phyloP scores from a whole-genome alignment of 139 green algal genomes.

The Ostreobium quekettii region DNA sequence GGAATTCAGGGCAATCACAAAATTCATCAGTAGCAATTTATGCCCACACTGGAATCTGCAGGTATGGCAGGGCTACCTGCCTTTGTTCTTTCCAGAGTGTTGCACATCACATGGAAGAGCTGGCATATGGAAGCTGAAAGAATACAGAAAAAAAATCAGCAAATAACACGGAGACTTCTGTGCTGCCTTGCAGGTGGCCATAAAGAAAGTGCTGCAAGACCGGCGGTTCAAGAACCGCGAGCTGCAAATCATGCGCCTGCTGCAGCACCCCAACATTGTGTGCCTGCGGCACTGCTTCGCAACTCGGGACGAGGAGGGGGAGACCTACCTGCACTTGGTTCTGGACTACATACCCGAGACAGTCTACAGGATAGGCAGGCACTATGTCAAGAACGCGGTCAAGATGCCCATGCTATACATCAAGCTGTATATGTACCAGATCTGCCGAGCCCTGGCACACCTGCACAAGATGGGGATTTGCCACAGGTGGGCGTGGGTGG shows the following conservation, averaged over 20 bases:
- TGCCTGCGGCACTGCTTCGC: constrained; percentile 92
- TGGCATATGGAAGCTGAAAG: too few relatives aligned
- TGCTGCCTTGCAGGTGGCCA: constrained; percentile 73
- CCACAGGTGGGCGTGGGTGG: too few relatives aligned
- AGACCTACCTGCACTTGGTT: constrained; percentile 97
- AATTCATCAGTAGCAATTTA: too few relatives aligned
- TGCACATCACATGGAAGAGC: too few relatives aligned
- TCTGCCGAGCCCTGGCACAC: constrained; percentile 70
- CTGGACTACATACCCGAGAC: constrained; percentile 98
- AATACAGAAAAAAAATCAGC: too few relatives aligned
- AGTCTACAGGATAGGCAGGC: constrained; percentile 92
- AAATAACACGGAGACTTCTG: too few relatives aligned
- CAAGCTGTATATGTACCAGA: constrained; percentile 95
- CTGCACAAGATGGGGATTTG: constrained; percentile 83
- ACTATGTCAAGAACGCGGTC: constrained; percentile 89
- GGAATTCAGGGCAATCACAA: too few relatives aligned
- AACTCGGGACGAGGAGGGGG: constrained; percentile 25
- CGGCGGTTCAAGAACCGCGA: constrained; percentile 99
- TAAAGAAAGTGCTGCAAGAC: constrained; percentile 99
- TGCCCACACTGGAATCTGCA: too few relatives aligned
- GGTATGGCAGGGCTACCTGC: too few relatives aligned
- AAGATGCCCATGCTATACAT: constrained; percentile 88
- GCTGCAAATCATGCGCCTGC: constrained; percentile 96
- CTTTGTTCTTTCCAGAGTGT: too few relatives aligned
- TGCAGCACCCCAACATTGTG: constrained; percentile 96